Evolutionary conservation across 2,329 filamentous ascomycete species (phyloP).

Genomic region (Aspergillus oerlinghausenensis): DNA sequence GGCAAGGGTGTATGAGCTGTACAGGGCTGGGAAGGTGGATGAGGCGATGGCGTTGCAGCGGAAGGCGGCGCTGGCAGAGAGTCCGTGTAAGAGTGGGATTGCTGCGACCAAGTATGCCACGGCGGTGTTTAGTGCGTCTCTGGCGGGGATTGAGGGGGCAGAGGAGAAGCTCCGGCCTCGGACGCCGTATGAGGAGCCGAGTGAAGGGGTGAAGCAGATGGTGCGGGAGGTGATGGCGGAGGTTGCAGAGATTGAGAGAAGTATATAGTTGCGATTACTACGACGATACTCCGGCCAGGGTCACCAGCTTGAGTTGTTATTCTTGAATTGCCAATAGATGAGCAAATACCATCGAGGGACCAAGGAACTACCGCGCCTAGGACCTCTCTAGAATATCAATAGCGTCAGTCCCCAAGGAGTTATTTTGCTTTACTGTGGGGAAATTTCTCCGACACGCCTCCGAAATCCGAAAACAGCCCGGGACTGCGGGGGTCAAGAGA

Average conservation of each 20-base stretch:
- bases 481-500: background rate
- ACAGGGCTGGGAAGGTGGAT: slow-evolving; percentile 50
- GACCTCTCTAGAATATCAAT: too few species aligned
- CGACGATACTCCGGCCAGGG: background rate
- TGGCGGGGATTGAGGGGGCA: slow-evolving; percentile 57
- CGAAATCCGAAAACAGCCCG: background rate
- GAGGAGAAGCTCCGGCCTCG: slow-evolving; percentile 56
- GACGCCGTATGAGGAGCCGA: slow-evolving; percentile 54
- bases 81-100: slow-evolving; percentile 62
- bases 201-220: slow-evolving; percentile 41
- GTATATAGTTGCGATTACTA: background rate
- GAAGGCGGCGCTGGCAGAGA: slow-evolving; percentile 61
- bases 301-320: background rate
- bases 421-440: background rate
- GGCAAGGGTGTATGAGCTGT: slow-evolving; percentile 58
- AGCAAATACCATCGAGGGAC: background rate
- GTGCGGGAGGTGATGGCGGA: slow-evolving; percentile 39
- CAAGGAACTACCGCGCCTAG: background rate
- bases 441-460: background rate
- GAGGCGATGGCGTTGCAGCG: slow-evolving; percentile 60
- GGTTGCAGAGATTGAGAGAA: slow-evolving; percentile 39
- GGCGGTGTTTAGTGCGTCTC: slow-evolving; percentile 53
- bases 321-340: background rate
- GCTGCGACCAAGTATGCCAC: slow-evolving; percentile 66
- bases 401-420: too few species aligned